Percentiles rank a stretch among this genome's conserved stretches.
These are phyloP conservation scores for Phaseolus lunatus DNA, from an alignment of 306 rosid genomes.

Conservation along the genomic window DNA sequence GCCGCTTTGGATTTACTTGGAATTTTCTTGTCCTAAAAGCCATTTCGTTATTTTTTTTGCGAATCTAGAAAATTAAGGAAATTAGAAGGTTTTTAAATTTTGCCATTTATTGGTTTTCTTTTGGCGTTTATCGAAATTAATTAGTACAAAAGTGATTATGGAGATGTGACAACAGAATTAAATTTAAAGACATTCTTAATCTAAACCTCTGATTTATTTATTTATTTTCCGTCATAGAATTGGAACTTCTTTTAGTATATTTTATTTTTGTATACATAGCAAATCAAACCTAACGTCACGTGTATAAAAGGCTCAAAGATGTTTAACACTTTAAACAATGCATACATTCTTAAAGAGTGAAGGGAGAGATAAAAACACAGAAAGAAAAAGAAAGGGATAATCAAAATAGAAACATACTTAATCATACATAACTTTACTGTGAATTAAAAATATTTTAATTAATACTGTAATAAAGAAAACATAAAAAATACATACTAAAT, in stretches of 20 bases:
- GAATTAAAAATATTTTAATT: neutral
- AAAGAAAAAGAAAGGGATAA: neutral
- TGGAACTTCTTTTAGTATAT: slow-evolving; percentile 3
- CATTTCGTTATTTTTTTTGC: neutral
- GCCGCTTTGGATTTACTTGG: slow-evolving; percentile 46
- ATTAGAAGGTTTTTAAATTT: neutral
- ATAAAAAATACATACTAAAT: no score
- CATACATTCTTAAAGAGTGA: neutral
- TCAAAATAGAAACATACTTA: neutral
- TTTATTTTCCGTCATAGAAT: neutral
- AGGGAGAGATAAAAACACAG: no score
- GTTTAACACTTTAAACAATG: neutral
- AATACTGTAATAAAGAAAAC: no score
- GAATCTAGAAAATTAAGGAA: slow-evolving; percentile 22
- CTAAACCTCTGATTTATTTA: neutral
- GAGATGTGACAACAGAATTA: neutral
- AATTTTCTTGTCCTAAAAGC: slow-evolving; percentile 13
- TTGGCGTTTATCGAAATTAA: neutral
- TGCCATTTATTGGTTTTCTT: neutral
- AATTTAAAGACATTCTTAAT: neutral
- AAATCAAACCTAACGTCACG: slow-evolving; percentile 20
- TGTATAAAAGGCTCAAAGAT: slow-evolving; percentile 7
- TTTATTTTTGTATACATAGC: neutral
- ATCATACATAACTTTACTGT: neutral
- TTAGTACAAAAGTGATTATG: neutral